phyloP scores from a whole-genome alignment of 2,329 filamentous ascomycete genomes.

The Podosphaera xanthii region DNA sequence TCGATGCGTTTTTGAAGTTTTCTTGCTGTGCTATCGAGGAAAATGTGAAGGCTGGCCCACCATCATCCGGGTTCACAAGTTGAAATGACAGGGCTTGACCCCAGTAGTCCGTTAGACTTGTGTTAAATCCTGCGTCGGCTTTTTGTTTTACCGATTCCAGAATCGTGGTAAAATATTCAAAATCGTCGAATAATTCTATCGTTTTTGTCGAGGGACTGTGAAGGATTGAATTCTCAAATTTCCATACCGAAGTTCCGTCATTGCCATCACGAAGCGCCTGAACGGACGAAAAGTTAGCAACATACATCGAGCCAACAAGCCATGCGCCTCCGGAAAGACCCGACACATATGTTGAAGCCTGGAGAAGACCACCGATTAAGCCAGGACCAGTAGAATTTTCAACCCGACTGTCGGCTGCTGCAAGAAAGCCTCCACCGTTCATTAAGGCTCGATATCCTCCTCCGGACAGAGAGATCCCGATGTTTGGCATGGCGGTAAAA shows the following conservation, averaged over 20 bases:
- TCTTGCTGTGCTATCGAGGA: conserved; percentile 48
- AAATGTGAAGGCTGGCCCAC: conserved; percentile 58
- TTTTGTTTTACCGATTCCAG: conserved; percentile 35
- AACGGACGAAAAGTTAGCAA: conserved; percentile 57
- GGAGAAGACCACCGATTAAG: conserved; percentile 59
- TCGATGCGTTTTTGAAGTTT: conserved; percentile 35
- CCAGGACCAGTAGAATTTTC: conserved; percentile 34
- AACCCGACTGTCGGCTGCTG: conserved; percentile 59
- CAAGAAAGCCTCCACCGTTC: conserved; percentile 58
- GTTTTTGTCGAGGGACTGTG: conserved; percentile 28
- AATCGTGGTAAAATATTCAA: conserved; percentile 40
- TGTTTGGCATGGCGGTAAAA: conserved; percentile 35
- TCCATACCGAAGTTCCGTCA: conserved; percentile 28
- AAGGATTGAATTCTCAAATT: conserved; percentile 38
- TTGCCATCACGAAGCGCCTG: conserved; percentile 27
- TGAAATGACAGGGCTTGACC: conserved; percentile 71
- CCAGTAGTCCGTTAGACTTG: conserved; percentile 74
- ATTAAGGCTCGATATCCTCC: conserved; percentile 74
- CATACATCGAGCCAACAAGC: conserved; percentile 60
- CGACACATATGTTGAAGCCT: conserved; percentile 58
- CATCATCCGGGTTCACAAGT: conserved; percentile 52
- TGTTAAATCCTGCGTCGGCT: conserved; percentile 36
- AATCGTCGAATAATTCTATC: conserved; percentile 29
- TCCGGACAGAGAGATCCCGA: conserved; percentile 59
- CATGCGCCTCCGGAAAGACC: conserved; percentile 68